A percentile compares a stretch with the other conserved stretches of the same genome.
phyloP scores from a whole-genome alignment of 495 filamentous ascomycete genomes.

The Clavariopsis aquatica region DNA sequence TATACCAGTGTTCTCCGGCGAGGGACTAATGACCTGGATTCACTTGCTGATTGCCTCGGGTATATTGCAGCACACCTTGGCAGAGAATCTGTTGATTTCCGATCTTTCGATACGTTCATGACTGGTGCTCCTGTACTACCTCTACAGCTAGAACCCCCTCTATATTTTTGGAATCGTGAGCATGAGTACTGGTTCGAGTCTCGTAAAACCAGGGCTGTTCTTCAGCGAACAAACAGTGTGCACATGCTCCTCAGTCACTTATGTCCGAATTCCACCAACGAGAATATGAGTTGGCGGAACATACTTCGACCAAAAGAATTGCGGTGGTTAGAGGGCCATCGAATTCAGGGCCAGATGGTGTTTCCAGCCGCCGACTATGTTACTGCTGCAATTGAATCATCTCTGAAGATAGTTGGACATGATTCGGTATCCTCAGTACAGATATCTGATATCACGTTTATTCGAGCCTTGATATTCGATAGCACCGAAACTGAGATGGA shows the following conservation, averaged over 20 bases:
- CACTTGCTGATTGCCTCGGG: no score
- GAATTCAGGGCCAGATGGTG: constrained; percentile 43
- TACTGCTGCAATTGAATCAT: constrained; percentile 19
- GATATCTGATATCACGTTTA: background rate
- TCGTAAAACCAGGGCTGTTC: background rate
- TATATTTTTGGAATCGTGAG: constrained; percentile 8
- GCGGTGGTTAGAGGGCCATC: constrained; percentile 49
- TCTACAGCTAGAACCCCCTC: background rate
- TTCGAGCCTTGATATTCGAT: background rate
- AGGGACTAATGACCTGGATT: no score
- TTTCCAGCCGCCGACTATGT: constrained; percentile 29
- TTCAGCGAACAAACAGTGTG: background rate
- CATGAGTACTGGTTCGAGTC: constrained; percentile 1
- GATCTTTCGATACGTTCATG: background rate
- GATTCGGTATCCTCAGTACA: background rate
- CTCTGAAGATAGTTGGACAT: background rate
- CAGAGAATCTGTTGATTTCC: background rate
- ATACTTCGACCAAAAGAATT: constrained; percentile 36
- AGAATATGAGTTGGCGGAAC: constrained; percentile 6
- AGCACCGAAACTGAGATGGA: background rate
- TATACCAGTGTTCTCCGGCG: no score
- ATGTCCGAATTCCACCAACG: background rate
- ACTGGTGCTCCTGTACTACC: background rate
- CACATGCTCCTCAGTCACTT: constrained; percentile 5
- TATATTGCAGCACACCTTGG: no score